phyloP scores from a whole-genome alignment of 352 stramenopile species.

The Phytophthora colocasiae region DNA sequence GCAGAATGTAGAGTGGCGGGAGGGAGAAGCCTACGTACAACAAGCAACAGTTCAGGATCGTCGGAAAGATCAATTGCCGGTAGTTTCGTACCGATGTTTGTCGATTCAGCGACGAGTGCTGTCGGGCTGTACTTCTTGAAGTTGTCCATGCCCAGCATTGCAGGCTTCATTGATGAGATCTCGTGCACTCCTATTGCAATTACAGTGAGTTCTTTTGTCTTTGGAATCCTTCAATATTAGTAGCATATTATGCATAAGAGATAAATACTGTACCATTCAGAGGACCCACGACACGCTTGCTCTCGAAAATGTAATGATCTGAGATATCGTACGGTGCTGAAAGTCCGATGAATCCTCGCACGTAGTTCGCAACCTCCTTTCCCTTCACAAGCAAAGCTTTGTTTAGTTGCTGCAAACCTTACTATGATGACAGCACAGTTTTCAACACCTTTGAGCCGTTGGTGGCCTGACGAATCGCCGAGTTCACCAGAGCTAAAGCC shows the following conservation, averaged over 20 bases:
- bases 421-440: not conserved
- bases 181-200: constrained; percentile 59
- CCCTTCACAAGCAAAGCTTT: constrained; percentile 12
- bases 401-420: not conserved
- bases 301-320: constrained; percentile 81
- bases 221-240: no score
- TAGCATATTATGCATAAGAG: not conserved
- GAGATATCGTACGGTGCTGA: constrained; percentile 74
- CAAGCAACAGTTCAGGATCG: constrained; percentile 4
- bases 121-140: constrained; percentile 66
- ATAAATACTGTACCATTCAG: constrained; percentile 40
- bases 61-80: not conserved
- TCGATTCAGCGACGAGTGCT: constrained; percentile 39
- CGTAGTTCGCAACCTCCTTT: constrained; percentile 42
- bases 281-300: constrained; percentile 56
- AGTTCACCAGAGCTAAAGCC: constrained; percentile 63
- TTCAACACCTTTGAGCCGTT: constrained; percentile 25
- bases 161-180: constrained; percentile 81
- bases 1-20: constrained; percentile 63
- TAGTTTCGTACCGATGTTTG: constrained; percentile 21
- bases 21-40: constrained; percentile 38
- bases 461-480: constrained; percentile 45
- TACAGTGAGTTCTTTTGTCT: not conserved
- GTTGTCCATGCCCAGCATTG: constrained; percentile 66
- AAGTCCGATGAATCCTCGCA: constrained; percentile 72